Percentiles rank a stretch among this genome's conserved stretches.
phyloP scores from a whole-genome alignment of 495 filamentous ascomycete species.

The Annulohypoxylon nitens region DNA sequence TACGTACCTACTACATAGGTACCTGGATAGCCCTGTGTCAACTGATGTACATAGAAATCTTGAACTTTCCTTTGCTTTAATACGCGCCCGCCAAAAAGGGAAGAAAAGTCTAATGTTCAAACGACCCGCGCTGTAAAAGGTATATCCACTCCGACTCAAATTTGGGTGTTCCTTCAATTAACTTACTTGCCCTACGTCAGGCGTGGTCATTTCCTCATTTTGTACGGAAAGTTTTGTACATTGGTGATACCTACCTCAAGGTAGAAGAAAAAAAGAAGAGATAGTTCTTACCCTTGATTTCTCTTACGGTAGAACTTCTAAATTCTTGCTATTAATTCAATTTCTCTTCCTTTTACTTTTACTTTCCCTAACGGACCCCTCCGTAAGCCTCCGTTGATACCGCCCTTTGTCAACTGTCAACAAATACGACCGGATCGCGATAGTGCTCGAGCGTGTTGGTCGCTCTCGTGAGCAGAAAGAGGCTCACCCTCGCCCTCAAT shows the following conservation, averaged over 20 bases:
- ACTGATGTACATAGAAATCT: not conserved
- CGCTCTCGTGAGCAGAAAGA: slow-evolving; percentile 42
- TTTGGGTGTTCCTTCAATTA: slow-evolving; percentile 26
- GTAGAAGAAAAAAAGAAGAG: slow-evolving; percentile 16
- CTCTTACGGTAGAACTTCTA: not conserved
- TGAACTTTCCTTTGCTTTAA: slow-evolving; percentile 27
- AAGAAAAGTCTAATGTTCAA: slow-evolving; percentile 22
- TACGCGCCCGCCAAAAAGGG: slow-evolving; percentile 42
- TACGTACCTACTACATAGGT: not conserved
- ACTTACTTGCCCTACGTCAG: slow-evolving; percentile 13
- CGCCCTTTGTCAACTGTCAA: slow-evolving; percentile 41
- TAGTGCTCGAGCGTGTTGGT: slow-evolving; percentile 38
- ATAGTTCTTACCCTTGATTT: slow-evolving; percentile 6
- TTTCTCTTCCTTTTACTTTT: not conserved
- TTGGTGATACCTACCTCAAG: slow-evolving; percentile 14
- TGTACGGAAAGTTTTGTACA: slow-evolving; percentile 21
- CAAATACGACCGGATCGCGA: slow-evolving; percentile 35
- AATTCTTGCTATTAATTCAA: slow-evolving; percentile 26
- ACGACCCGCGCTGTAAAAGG: slow-evolving; percentile 41
- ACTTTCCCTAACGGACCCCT: slow-evolving; percentile 21
- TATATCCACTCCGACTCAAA: slow-evolving; percentile 43
- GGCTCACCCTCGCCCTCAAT: slow-evolving; percentile 46
- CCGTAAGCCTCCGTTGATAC: slow-evolving; percentile 32
- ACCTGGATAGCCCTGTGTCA: not conserved
- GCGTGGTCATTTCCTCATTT: slow-evolving; percentile 9